phyloP scores from a whole-genome alignment of 2,329 filamentous ascomycete species.

The Xylaria arbuscula region DNA sequence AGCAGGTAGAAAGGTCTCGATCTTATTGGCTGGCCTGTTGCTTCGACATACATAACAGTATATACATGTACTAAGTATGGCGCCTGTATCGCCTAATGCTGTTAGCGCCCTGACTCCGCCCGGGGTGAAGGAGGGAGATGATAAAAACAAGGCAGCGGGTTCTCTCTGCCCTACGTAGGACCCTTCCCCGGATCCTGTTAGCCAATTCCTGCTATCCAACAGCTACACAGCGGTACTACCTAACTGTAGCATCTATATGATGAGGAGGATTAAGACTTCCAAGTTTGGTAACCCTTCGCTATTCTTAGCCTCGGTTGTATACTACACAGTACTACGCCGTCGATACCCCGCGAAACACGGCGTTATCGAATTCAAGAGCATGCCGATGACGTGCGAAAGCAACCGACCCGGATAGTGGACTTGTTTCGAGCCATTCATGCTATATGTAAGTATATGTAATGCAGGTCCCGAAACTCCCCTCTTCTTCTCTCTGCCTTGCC shows the following conservation, averaged over 20 bases:
- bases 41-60: background rate
- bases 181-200: background rate
- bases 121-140: constrained; percentile 4
- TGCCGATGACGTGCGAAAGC: background rate
- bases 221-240: background rate
- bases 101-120: constrained; percentile 1
- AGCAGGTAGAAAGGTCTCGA: background rate
- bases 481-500: background rate
- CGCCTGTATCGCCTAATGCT: background rate
- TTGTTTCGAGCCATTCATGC: constrained; percentile 8
- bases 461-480: background rate
- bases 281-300: background rate
- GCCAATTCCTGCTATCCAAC: background rate
- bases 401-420: background rate
- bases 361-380: constrained; percentile 4
- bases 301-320: background rate
- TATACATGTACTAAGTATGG: background rate
- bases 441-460: background rate
- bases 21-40: background rate
- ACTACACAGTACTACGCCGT: background rate
- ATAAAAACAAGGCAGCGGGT: background rate
- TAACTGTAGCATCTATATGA: no score
- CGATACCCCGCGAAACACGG: constrained; percentile 1
- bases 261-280: background rate
- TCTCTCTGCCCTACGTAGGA: background rate